These are phyloP conservation scores for Wickerhamomyces mucosus DNA, from an alignment of 805 yeast genomes.

Conservation along the genomic window DNA sequence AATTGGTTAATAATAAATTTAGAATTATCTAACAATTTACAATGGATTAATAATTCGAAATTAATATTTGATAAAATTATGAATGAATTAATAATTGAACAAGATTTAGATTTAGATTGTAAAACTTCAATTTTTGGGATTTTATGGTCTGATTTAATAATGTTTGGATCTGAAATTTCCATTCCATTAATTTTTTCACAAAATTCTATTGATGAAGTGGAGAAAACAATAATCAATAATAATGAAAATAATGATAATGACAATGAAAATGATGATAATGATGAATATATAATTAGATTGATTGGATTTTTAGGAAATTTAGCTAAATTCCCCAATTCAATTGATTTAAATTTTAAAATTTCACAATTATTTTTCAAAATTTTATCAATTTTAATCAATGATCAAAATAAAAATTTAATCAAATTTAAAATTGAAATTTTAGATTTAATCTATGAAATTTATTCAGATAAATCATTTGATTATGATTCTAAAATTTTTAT, in stretches of 20 bases:
- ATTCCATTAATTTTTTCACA: slow-evolving; percentile 21
- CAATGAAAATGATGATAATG: slow-evolving; percentile 18
- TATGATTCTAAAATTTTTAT: slow-evolving; percentile 69
- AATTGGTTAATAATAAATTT: slow-evolving; percentile 38
- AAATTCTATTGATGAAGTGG: slow-evolving; percentile 14
- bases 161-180: slow-evolving; percentile 12
- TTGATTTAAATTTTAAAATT: slow-evolving; percentile 34
- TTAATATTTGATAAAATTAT: slow-evolving; percentile 5
- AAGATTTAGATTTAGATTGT: slow-evolving; percentile 20
- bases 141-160: slow-evolving; percentile 33
- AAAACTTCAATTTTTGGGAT: slow-evolving; percentile 30
- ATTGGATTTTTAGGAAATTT: slow-evolving; percentile 45
- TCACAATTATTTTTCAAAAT: slow-evolving; percentile 34
- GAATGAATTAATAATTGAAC: slow-evolving; percentile 8
- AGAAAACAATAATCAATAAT: too few relatives aligned
- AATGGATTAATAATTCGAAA: slow-evolving; percentile 7
- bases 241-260: slow-evolving; percentile 6
- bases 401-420: slow-evolving; percentile 14
- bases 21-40: slow-evolving; percentile 6
- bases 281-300: slow-evolving; percentile 33
- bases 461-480: slow-evolving; percentile 57
- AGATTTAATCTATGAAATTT: slow-evolving; percentile 66
- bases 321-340: slow-evolving; percentile 36
- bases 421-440: slow-evolving; percentile 48
- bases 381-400: slow-evolving; percentile 18